These are phyloP conservation scores for Neoscytalidium dimidiatum DNA, from an alignment of 2,329 filamentous ascomycete genomes.

Conservation along the genomic window DNA sequence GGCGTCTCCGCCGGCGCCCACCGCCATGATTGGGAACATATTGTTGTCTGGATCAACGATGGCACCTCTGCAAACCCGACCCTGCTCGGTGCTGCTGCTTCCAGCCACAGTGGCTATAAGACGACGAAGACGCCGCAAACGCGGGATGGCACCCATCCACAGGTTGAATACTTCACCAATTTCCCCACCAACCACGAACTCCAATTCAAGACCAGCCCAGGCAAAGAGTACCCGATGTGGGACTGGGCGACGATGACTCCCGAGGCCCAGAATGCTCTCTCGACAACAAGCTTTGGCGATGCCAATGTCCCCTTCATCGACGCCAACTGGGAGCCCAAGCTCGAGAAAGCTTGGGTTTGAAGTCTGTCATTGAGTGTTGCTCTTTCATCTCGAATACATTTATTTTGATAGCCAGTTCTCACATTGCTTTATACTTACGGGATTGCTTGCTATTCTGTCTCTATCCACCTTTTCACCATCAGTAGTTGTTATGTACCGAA, in stretches of 20 bases:
- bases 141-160: conserved; percentile 26
- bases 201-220: neutral
- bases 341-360: conserved; percentile 6
- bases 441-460: too few species aligned
- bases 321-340: conserved; percentile 24
- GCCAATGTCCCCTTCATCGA: conserved; percentile 47
- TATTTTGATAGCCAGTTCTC: too few species aligned
- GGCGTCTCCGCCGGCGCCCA: conserved; percentile 38
- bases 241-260: conserved; percentile 47
- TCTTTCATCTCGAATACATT: too few species aligned
- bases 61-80: conserved; percentile 26
- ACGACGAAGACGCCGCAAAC: conserved; percentile 24
- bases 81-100: conserved; percentile 43
- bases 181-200: conserved; percentile 28
- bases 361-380: too few species aligned
- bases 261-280: conserved; percentile 38
- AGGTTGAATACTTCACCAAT: conserved; percentile 38
- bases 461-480: too few species aligned
- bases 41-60: conserved; percentile 36
- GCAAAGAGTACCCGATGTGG: conserved; percentile 33
- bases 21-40: conserved; percentile 46
- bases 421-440: too few species aligned
- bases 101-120: conserved; percentile 41
- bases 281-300: conserved; percentile 42
- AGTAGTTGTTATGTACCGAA: too few species aligned